Base-by-base conservation (phyloP, 176 grass and related monocot genomes). In the Aegilops longissima region DNA sequence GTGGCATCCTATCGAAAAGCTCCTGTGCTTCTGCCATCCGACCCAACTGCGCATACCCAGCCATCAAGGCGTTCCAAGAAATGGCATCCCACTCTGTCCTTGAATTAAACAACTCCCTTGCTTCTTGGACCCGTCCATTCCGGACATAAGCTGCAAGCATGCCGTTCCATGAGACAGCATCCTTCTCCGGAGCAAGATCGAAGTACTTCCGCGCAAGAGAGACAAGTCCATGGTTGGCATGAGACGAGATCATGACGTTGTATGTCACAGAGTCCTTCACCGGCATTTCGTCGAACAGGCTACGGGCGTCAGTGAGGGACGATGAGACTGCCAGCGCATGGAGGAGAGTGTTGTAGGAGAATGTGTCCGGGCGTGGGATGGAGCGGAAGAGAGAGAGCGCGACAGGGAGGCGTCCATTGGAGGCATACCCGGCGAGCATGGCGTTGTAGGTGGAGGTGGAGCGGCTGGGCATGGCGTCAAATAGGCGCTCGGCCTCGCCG, bases 51-150 rank as follows among this genome's bases (percentile, higher is more conserved):
- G 84, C 90, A 42, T 92, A 92, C 7, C 92, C 88, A 25, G 92
- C 86, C 40, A 94, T 98, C 73, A 98, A 78, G 24, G 93, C 90
- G n/a, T 98, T 98, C 96, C 93, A 98, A 24, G 96, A 96, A 63
- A 98, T 86, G 6, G 86, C 77, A 87, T 94, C 93, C 96, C 96
- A 98, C 70, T 90, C 67, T 12, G 78, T 70, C 69, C 90, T 91
- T 18, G 96, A 96, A 84, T 88, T 73, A 62, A 98, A 98, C 38
- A 98, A 58, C 11, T 42, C 49, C 76, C 86, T 86, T 30, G 96
- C 96, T 27, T 89, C 88, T 5, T 88, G 82, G 30, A 94, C 68
- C 31, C 76, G 87, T 20, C 96, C 93, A 52, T 96, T 96, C 24
- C 86, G 85, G 24, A 93, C 79, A 88, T 98, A 98, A 0, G 93